Conservation (phyloP, 2,329 filamentous ascomycete species). For the Sordariomycetes sp. region DNA sequence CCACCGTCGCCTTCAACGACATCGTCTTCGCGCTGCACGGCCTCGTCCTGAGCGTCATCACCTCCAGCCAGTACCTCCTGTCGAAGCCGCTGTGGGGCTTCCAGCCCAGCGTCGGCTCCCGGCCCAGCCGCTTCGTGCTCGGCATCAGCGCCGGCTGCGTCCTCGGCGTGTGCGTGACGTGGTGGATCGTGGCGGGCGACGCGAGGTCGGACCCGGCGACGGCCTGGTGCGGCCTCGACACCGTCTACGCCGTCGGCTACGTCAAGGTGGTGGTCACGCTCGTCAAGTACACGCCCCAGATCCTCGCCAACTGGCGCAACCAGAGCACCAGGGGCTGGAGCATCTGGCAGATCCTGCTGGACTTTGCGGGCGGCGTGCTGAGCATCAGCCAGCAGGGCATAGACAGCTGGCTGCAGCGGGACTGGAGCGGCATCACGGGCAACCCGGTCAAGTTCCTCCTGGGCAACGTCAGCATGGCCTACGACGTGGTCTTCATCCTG, state of each 20-base stretch:
- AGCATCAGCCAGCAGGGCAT: slow-evolving; percentile 75
- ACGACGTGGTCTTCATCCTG: slow-evolving; percentile 75
- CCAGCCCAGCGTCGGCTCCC: slow-evolving; percentile 45
- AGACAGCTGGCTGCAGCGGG: slow-evolving; percentile 73
- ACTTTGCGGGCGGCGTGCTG: slow-evolving; percentile 71
- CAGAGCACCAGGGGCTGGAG: slow-evolving; percentile 83
- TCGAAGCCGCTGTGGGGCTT: slow-evolving; percentile 68
- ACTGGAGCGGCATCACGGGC: slow-evolving; percentile 85
- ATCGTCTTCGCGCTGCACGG: slow-evolving; percentile 81
- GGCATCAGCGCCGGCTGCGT: slow-evolving; percentile 64
- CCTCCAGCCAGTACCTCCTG: slow-evolving; percentile 75
- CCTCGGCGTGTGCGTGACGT: slow-evolving; percentile 43
- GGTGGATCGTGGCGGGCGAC: slow-evolving; percentile 28
- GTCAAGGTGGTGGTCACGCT: slow-evolving; percentile 84
- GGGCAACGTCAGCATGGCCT: slow-evolving; percentile 76
- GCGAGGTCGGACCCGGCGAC: slow-evolving; percentile 23
- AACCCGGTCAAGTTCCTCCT: slow-evolving; percentile 88
- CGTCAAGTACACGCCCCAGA: slow-evolving; percentile 88
- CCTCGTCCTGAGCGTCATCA: slow-evolving; percentile 59
- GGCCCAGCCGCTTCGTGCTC: slow-evolving; percentile 50
- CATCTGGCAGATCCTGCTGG: slow-evolving; percentile 75
- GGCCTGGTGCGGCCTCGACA: slow-evolving; percentile 54
- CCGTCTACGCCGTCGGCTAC: slow-evolving; percentile 65
- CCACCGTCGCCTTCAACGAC: slow-evolving; percentile 86
- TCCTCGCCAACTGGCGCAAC: slow-evolving; percentile 73